phyloP scores from a whole-genome alignment of 352 stramenopile genomes.

The Globisporangium nodosum region DNA sequence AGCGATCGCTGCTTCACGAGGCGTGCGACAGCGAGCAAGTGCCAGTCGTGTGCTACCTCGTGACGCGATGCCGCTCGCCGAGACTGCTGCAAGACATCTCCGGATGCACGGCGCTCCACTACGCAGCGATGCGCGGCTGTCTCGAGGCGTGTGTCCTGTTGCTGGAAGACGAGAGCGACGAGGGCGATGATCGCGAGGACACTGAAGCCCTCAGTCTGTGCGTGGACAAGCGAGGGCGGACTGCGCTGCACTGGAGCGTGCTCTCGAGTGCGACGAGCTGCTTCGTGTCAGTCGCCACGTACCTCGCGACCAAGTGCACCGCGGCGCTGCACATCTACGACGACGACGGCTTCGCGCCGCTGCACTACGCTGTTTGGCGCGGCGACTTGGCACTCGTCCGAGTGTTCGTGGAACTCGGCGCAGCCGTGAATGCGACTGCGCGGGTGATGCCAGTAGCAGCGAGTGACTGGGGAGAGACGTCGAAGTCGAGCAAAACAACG shows the following conservation, averaged over 20 bases:
- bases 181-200: constrained; percentile 1
- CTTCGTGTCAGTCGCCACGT: constrained; percentile 12
- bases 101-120: constrained; percentile 44
- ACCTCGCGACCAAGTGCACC: constrained; percentile 23
- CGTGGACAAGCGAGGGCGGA: constrained; percentile 39
- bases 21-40: constrained; percentile 30
- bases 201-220: constrained; percentile 22
- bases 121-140: constrained; percentile 31
- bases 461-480: not conserved
- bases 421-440: constrained; percentile 19
- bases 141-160: constrained; percentile 41
- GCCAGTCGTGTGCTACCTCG: constrained; percentile 21
- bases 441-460: not conserved
- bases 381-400: constrained; percentile 30
- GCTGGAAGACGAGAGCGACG: constrained; percentile 14
- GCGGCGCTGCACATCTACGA: constrained; percentile 37
- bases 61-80: constrained; percentile 13
- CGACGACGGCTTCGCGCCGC: constrained; percentile 24
- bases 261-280: constrained; percentile 2
- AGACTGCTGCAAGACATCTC: constrained; percentile 22
- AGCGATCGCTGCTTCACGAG: constrained; percentile 51
- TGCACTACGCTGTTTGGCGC: constrained; percentile 42
- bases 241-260: constrained; percentile 45
- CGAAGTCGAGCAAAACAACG: constrained; percentile 11
- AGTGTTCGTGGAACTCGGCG: constrained; percentile 36